Percentiles rank a stretch among this genome's conserved stretches.
Conservation (phyloP, 2,329 filamentous ascomycete species). For the Penicillium polonicum region DNA sequence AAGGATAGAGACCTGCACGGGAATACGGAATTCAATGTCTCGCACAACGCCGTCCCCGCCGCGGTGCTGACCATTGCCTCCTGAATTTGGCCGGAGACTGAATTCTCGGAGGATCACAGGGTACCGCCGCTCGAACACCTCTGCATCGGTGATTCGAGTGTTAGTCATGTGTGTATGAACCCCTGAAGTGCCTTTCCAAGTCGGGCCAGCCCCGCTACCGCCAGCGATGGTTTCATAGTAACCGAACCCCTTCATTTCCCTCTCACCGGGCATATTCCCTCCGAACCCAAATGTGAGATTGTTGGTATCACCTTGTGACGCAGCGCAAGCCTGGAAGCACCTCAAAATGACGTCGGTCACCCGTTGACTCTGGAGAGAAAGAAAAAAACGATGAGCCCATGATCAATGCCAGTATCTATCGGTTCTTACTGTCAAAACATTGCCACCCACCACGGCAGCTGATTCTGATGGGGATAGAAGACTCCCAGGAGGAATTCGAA, state of each 20-base stretch:
- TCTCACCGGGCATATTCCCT: slow-evolving; percentile 19
- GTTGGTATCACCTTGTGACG: slow-evolving; percentile 73
- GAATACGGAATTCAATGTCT: slow-evolving; percentile 78
- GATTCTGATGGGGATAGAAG: slow-evolving; percentile 70
- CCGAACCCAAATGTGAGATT: slow-evolving; percentile 49
- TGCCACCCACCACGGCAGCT: slow-evolving; percentile 75
- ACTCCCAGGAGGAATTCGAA: slow-evolving; percentile 67
- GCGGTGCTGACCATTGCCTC: slow-evolving; percentile 62
- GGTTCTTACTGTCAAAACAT: slow-evolving; percentile 69
- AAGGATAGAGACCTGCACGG: slow-evolving; percentile 73
- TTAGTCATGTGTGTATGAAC: slow-evolving; percentile 89
- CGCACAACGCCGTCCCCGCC: slow-evolving; percentile 76
- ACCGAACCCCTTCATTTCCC: slow-evolving; percentile 54
- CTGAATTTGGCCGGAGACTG: slow-evolving; percentile 60
- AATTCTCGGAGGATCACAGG: slow-evolving; percentile 73
- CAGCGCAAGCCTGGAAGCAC: slow-evolving; percentile 73
- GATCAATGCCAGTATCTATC: neutral
- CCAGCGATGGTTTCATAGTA: slow-evolving; percentile 84
- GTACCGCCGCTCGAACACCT: slow-evolving; percentile 75
- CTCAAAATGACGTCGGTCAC: slow-evolving; percentile 67
- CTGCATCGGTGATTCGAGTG: slow-evolving; percentile 76
- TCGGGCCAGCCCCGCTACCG: slow-evolving; percentile 69
- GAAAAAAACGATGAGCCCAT: neutral
- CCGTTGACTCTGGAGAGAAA: slow-evolving; percentile 20
- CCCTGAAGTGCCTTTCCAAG: slow-evolving; percentile 70